Base-by-base conservation (phyloP, 768 basidiomycete species). In the Xerocomellus amylosporus region DNA sequence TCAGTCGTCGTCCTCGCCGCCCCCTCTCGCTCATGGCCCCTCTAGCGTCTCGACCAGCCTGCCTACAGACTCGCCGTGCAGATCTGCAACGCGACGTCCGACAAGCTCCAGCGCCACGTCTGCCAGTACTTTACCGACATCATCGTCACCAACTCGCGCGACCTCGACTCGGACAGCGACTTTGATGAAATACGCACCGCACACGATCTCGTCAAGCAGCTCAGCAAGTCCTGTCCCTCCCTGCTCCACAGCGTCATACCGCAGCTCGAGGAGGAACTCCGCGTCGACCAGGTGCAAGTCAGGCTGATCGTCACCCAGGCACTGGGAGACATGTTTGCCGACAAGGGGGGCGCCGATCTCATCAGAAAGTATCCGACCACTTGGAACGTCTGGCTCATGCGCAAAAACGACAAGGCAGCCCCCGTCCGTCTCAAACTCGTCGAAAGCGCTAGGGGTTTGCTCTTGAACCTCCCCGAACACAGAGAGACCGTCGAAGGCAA, bases 111-210 rank as follows among this genome's bases (percentile, higher is more conserved):
- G 67, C 85, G 93, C 6, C 83, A 93, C 58, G 88, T 96, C 43
- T 90, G 87, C 65, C 85, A 90, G 62, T 94, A 98, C 73, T 97
- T 99, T 67, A 88, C 91, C 22, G 95, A 97, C 62, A 85, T 91
- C 55, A 89, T 95, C 63, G 80, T 86, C 43, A 75, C 77, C 14
- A 77, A 77, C 55, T 75, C 83, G 36, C 73, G 74, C 39, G 73
- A 74, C 37, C 82, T 87, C 13, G 87, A 88, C 46, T 49, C 65
- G 9, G 76, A 75, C 6, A 79, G 85, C 12, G 82, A 87, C 53
- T 78, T 80, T 54, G 78, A 80, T 33, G 84, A 91, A 54, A 84
- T 93, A 47, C 80, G 83, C 56, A 78, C 77, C 5, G 87, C 92
- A 4, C 96, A 98, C 70, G 81, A 84, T 34, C 88, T 97, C 59